Evolutionary conservation across 306 rosid genomes (phyloP).

Genomic region (Argentina anserina): DNA sequence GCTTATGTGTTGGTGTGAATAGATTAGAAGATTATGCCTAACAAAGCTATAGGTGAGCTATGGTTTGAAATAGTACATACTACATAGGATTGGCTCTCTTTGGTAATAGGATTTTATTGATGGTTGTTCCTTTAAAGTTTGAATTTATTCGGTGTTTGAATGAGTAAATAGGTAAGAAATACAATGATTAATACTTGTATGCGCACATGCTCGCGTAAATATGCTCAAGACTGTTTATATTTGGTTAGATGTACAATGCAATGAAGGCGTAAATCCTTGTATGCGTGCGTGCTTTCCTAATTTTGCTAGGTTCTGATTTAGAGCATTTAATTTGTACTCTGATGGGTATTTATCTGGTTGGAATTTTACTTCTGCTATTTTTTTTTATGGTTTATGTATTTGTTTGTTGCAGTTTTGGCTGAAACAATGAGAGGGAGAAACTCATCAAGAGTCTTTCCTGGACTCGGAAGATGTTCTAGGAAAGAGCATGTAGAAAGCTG

Average conservation of each 20-base stretch:
- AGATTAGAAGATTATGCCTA: background rate
- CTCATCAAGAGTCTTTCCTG: slow-evolving; percentile 37
- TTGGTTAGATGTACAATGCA: background rate
- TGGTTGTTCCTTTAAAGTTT: background rate
- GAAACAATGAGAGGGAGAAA: slow-evolving; percentile 58
- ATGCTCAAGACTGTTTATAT: background rate
- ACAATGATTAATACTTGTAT: background rate
- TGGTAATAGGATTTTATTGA: background rate
- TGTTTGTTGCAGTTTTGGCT: slow-evolving; percentile 37
- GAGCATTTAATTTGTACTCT: background rate
- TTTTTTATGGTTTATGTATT: background rate
- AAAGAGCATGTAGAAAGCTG: slow-evolving; percentile 31
- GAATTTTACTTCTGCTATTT: background rate
- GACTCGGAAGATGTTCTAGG: slow-evolving; percentile 45
- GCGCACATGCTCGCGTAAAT: too few species aligned
- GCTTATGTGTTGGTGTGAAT: background rate
- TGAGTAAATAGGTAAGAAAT: background rate
- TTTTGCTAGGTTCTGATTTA: background rate
- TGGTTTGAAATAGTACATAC: background rate
- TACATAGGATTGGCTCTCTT: background rate
- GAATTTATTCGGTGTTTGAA: background rate
- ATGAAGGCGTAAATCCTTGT: background rate
- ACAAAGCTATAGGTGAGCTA: background rate
- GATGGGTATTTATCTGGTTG: background rate
- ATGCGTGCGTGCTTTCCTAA: background rate